Conservation (phyloP, 2,329 filamentous ascomycete genomes). For the Diaporthe eres region DNA sequence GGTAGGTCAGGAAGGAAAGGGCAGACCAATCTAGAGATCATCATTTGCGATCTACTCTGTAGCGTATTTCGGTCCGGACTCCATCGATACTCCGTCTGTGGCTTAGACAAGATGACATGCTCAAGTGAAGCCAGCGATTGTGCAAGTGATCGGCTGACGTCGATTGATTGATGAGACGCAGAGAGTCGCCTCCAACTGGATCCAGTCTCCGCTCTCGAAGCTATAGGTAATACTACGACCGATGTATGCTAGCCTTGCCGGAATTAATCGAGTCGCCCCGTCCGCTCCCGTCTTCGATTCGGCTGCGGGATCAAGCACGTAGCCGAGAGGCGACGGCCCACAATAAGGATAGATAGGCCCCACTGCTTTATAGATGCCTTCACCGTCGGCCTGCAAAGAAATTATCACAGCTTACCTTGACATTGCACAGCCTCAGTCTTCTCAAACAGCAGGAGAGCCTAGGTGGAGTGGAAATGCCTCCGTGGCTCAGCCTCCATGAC, state of each 20-base stretch:
- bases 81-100: not conserved
- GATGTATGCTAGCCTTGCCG: not conserved
- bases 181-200: not conserved
- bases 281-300: not conserved
- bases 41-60: not conserved
- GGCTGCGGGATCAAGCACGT: not conserved
- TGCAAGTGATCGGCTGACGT: not conserved
- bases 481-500: too few relatives aligned
- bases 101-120: too few relatives aligned
- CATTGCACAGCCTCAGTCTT: not conserved
- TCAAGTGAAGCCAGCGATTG: not conserved
- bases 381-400: not conserved
- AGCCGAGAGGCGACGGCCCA: not conserved
- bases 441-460: not conserved
- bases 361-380: not conserved
- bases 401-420: not conserved
- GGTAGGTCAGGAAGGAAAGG: too few relatives aligned
- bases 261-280: not conserved
- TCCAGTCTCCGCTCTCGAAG: not conserved
- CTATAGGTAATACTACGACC: not conserved
- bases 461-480: not conserved
- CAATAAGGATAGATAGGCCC: not conserved
- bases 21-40: not conserved
- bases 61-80: not conserved
- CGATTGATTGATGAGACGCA: not conserved